phyloP scores from a whole-genome alignment of 179 eudicot genomes.

The Heliamphora pulchella region DNA sequence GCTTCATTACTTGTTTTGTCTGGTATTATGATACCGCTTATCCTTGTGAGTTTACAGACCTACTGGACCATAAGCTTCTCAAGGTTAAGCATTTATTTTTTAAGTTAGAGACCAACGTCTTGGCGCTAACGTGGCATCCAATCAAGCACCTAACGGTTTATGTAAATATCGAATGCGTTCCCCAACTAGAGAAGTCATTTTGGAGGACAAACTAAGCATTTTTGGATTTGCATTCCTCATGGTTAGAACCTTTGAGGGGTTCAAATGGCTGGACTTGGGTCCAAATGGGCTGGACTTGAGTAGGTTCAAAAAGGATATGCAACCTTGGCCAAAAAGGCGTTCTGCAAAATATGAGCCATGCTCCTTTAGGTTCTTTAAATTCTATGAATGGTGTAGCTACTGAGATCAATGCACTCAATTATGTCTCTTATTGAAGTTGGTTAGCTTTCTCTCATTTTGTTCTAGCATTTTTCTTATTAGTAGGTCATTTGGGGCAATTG shows the following conservation, averaged over 20 bases:
- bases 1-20: no score
- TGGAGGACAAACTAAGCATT: no score
- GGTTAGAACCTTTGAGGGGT: no score
- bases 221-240: no score
- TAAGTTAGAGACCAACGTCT: slow-evolving; percentile 20
- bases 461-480: background rate
- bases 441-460: slow-evolving; percentile 7
- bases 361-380: background rate
- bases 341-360: background rate
- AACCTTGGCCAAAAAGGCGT: no score
- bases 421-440: slow-evolving; percentile 13
- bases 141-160: slow-evolving; percentile 11
- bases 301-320: no score
- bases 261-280: no score
- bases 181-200: background rate
- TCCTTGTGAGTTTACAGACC: no score
- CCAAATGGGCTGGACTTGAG: no score
- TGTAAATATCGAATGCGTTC: slow-evolving; percentile 12
- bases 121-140: slow-evolving; percentile 14
- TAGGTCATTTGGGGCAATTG: no score
- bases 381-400: slow-evolving; percentile 6
- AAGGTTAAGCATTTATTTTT: slow-evolving; percentile 2
- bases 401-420: slow-evolving; percentile 15
- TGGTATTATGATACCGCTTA: no score
- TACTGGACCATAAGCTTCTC: background rate